phyloP scores from a whole-genome alignment of 345 rosid species.

The Turnera subulata region DNA sequence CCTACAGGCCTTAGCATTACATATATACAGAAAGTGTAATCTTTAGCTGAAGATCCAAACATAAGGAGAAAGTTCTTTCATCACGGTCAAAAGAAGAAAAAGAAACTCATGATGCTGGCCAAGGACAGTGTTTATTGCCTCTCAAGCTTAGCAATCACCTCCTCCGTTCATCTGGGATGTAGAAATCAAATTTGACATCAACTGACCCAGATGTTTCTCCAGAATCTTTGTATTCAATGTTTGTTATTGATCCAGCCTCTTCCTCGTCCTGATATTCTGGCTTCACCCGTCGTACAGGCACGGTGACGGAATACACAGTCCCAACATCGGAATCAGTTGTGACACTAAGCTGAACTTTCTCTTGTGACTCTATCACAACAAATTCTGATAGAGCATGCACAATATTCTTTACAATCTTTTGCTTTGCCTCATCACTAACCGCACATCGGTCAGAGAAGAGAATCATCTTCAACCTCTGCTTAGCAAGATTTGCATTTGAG shows the following conservation, averaged over 20 bases:
- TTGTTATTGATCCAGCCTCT: conserved; percentile 60
- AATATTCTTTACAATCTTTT: conserved; percentile 75
- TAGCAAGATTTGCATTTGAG: conserved; percentile 93
- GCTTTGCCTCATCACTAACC: conserved; percentile 88
- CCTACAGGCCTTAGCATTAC: conserved; percentile 22
- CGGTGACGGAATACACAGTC: conserved; percentile 87
- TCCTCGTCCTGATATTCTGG: conserved; percentile 67
- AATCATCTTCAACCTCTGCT: conserved; percentile 95
- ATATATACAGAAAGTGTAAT: conserved; percentile 41
- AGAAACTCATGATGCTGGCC: no score
- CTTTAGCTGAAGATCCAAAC: conserved; percentile 18
- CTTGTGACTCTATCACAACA: conserved; percentile 94
- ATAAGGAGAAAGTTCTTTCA: conserved; percentile 11
- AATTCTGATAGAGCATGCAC: conserved; percentile 77
- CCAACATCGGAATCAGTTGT: conserved; percentile 82
- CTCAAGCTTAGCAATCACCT: conserved; percentile 13
- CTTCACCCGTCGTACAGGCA: conserved; percentile 89
- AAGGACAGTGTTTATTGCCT: conserved; percentile 10
- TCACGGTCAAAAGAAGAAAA: no score
- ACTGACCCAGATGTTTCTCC: conserved; percentile 74
- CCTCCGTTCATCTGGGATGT: conserved; percentile 57
- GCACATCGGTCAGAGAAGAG: conserved; percentile 96
- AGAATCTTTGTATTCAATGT: conserved; percentile 68
- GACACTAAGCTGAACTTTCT: conserved; percentile 86
- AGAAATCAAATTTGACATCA: conserved; percentile 91